These are phyloP conservation scores for Thraustotheca clavata DNA, from an alignment of 352 stramenopile species.

Conservation along the genomic window DNA sequence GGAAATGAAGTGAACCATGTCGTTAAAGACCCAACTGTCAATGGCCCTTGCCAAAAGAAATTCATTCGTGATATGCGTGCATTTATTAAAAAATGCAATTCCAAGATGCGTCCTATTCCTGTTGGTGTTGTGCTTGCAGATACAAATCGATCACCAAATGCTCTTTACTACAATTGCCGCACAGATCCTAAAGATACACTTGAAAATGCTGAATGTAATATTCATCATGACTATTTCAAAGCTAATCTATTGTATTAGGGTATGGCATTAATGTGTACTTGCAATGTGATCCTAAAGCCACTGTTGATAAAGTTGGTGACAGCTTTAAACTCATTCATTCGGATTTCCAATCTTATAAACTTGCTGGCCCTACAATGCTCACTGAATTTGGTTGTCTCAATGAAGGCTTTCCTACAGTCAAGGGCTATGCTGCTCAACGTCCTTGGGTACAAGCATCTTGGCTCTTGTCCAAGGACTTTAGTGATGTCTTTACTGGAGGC, in stretches of 20 bases:
- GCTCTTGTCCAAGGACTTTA: constrained; percentile 39
- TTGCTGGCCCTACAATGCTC: constrained; percentile 67
- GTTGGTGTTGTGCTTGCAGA: constrained; percentile 69
- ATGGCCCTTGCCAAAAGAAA: constrained; percentile 84
- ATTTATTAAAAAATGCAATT: constrained; percentile 50
- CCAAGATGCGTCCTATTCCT: constrained; percentile 47
- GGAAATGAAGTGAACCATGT: constrained; percentile 81
- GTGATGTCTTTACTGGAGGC: constrained; percentile 48
- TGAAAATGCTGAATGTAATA: constrained; percentile 54
- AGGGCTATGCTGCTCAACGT: constrained; percentile 54
- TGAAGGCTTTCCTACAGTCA: constrained; percentile 41
- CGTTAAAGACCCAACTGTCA: constrained; percentile 38
- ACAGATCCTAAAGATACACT: constrained; percentile 44
- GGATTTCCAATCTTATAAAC: constrained; percentile 53
- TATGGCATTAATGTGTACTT: constrained; percentile 82
- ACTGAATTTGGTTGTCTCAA: constrained; percentile 78
- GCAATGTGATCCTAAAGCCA: constrained; percentile 46
- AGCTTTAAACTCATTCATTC: constrained; percentile 54
- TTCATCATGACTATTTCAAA: neutral
- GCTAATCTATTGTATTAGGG: constrained; percentile 22
- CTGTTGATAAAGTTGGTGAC: constrained; percentile 22
- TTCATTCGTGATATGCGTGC: constrained; percentile 80
- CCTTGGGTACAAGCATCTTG: constrained; percentile 53
- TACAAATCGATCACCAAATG: constrained; percentile 45
- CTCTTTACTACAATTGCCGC: constrained; percentile 78